Evolutionary conservation across 2,329 filamentous ascomycete species (phyloP).

Genomic region (Aspergillus novofumigatus): DNA sequence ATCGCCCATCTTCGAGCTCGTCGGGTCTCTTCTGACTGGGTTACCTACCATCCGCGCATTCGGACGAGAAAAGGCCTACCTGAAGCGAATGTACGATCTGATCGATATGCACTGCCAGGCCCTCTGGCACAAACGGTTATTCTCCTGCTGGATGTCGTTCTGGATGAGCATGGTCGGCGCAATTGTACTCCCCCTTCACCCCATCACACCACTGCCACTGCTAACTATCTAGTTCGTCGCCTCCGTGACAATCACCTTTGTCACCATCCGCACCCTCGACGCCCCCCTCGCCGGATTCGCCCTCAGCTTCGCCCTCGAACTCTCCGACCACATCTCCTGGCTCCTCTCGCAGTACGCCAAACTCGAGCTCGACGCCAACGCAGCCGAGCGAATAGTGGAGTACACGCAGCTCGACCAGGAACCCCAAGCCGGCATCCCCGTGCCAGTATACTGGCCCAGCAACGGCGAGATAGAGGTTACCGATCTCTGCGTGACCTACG

Average conservation of each 20-base stretch:
- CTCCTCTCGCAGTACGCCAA: constrained; percentile 28
- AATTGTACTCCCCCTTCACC: too few relatives aligned
- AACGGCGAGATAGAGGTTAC: constrained; percentile 68
- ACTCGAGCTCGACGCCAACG: constrained; percentile 72
- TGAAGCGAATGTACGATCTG: constrained; percentile 55
- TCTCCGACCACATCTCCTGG: background rate
- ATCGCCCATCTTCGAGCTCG: constrained; percentile 73
- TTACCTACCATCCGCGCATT: constrained; percentile 71
- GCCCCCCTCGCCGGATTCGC: constrained; percentile 72
- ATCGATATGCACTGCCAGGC: constrained; percentile 9
- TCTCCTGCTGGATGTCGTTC: constrained; percentile 73
- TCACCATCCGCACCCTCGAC: constrained; percentile 50
- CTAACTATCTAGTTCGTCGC: constrained; percentile 41
- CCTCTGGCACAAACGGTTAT: constrained; percentile 59
- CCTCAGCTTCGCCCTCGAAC: constrained; percentile 52
- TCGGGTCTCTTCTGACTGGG: constrained; percentile 67
- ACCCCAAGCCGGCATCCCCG: constrained; percentile 56
- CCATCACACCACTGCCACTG: too few relatives aligned
- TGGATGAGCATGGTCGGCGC: constrained; percentile 66
- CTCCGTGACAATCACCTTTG: too few relatives aligned
- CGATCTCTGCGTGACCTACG: constrained; percentile 67
- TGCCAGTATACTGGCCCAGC: constrained; percentile 70
- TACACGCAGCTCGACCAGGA: constrained; percentile 68
- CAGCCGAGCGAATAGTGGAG: constrained; percentile 69
- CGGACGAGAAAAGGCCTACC: constrained; percentile 61